Evolutionary conservation across 2,329 filamentous ascomycete species (phyloP).

Genomic region (Eutypa lata): DNA sequence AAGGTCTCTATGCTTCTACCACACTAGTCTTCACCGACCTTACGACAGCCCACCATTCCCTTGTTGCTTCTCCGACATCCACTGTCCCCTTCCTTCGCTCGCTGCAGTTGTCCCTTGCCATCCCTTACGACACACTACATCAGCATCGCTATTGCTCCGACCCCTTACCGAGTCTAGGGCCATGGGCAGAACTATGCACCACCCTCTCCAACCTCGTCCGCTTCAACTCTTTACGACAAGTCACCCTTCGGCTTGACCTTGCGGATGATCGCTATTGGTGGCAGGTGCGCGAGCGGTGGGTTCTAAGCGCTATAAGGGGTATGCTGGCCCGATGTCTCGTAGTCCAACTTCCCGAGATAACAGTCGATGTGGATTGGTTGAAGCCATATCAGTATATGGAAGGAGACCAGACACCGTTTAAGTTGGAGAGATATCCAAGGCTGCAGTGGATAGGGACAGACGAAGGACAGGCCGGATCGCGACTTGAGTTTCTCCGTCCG

Average conservation of each 20-base stretch:
- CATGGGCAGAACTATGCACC: constrained; percentile 17
- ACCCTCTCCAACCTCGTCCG: constrained; percentile 17
- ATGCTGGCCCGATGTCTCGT: constrained; percentile 13
- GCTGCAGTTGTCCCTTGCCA: constrained; percentile 14
- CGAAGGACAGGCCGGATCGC: not conserved
- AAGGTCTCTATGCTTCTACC: constrained; percentile 13
- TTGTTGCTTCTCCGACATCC: constrained; percentile 5
- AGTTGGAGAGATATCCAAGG: constrained; percentile 10
- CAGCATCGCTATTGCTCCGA: constrained; percentile 4
- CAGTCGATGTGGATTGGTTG: constrained; percentile 8
- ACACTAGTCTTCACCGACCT: constrained; percentile 18
- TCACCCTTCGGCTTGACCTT: constrained; percentile 17
- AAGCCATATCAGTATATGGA: constrained; percentile 14
- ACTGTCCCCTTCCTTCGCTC: constrained; percentile 10
- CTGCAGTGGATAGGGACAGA: constrained; percentile 1
- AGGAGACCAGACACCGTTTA: constrained; percentile 4
- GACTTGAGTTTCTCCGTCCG: constrained; percentile 2
- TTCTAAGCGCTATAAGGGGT: constrained; percentile 14
- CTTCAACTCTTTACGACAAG: constrained; percentile 12
- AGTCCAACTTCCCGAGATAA: constrained; percentile 17
- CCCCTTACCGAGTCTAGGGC: not conserved
- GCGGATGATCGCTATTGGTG: constrained; percentile 14
- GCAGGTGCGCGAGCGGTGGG: constrained; percentile 22
- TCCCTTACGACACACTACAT: constrained; percentile 16
- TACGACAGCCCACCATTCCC: constrained; percentile 11